Evolutionary conservation across 441 rosid genomes (phyloP), one percentile per base, ranked within the genome.

Genomic region (Pelargonium fulgidum): DNA sequence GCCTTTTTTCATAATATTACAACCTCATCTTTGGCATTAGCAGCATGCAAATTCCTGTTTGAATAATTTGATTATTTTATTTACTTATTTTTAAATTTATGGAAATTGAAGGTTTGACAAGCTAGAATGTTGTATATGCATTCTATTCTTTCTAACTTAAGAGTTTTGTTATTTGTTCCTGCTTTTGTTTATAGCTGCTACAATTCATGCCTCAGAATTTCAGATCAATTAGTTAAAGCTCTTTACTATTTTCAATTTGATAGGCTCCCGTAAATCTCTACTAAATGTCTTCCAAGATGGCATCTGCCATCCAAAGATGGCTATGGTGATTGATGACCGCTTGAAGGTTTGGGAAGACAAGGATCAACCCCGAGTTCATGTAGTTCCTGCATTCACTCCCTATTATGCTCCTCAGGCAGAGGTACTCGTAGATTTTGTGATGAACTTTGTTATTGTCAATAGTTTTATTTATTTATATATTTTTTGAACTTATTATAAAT

Each of bases 351-450:
- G 98, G 99, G 99, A 94, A 81, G 99, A 94, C 70, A 89, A 84
- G 88, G 99, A 94, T 85, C 99, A 94, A 79, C 89, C 94, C n/a
- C 87, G 96, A 70, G 99, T 94, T 76, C 99, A 94, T 82, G 97
- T 86, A 20, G 99, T 94, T 73, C 93, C 97, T 66, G 81, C 97
- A 36, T 94, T 90, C 78, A 76, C 85, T 68, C 99, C 99, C 0
- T 94, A 94, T 81, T 90, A 86, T 79, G 96, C 99, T 81, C 99
- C 99, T 72, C 99, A 85, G 74, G 97, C 98, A 1, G 99, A 92
- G 98, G 99, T 85, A 83, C 67, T 64, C 45, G 33, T 22, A 58
- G 71, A 33, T 71, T 50, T 69, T 64, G 69, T 65, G 9, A 52
- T 67, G 22, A 75, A 14, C 42, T 72, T 70, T 48, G 29, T 67